Conservation (phyloP, 768 basidiomycete genomes). For the Lactarius sp. region DNA sequence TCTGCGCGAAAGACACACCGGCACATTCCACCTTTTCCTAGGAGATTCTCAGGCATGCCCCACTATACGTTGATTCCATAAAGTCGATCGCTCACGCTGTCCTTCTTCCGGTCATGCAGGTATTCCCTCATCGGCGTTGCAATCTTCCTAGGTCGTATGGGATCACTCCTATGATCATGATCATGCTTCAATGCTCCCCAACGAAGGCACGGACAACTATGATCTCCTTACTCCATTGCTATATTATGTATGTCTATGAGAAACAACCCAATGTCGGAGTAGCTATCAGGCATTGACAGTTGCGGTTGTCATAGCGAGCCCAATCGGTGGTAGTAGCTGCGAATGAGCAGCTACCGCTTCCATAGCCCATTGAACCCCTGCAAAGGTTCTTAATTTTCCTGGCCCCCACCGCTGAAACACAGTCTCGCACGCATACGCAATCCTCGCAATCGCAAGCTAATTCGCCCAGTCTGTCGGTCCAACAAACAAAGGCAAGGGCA, state of each 20-base stretch:
- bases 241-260: background rate
- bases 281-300: slow-evolving; percentile 5
- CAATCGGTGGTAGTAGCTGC: background rate
- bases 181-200: too few species aligned
- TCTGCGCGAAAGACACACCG: too few species aligned
- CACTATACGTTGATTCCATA: too few species aligned
- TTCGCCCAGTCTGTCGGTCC: background rate
- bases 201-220: too few species aligned
- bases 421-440: slow-evolving; percentile 52
- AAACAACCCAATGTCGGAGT: background rate
- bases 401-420: slow-evolving; percentile 56
- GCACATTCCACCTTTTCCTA: too few species aligned
- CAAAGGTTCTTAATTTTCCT: slow-evolving; percentile 38
- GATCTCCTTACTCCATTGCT: background rate
- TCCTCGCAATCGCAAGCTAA: slow-evolving; percentile 61
- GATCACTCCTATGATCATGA: background rate
- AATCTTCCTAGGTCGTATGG: background rate
- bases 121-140: background rate
- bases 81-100: too few species aligned
- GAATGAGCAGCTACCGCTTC: background rate
- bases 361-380: slow-evolving; percentile 25
- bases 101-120: too few species aligned
- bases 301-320: background rate
- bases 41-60: too few species aligned
- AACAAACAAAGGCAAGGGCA: background rate